phyloP scores from a whole-genome alignment of 108 stramenopile genomes.

The Nitzschia sp. region DNA sequence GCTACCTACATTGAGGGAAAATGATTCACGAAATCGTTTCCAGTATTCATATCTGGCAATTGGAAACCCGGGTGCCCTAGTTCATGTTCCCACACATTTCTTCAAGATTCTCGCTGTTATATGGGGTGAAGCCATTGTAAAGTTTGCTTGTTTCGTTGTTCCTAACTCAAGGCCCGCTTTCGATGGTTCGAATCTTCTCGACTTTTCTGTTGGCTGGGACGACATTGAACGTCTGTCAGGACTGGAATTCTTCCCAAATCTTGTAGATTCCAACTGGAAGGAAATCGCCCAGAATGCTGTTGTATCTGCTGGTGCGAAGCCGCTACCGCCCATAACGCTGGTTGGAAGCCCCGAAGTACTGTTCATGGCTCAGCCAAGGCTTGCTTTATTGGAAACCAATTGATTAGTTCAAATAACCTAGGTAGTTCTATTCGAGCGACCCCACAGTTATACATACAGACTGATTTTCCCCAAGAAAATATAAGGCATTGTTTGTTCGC shows the following conservation, averaged over 20 bases:
- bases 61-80: slow-evolving; percentile 51
- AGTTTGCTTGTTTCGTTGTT: slow-evolving; percentile 74
- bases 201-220: slow-evolving; percentile 60
- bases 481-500: slow-evolving; percentile 34
- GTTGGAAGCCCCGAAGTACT: too few species aligned
- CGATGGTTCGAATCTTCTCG: neutral
- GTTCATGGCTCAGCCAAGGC: too few species aligned
- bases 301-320: too few species aligned
- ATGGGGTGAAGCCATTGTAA: slow-evolving; percentile 9
- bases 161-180: slow-evolving; percentile 46
- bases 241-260: slow-evolving; percentile 65
- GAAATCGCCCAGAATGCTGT: too few species aligned
- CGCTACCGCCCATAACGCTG: too few species aligned
- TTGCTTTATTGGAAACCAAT: too few species aligned
- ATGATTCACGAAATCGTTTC: slow-evolving; percentile 45
- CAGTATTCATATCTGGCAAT: slow-evolving; percentile 29
- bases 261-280: neutral
- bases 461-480: too few species aligned
- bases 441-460: too few species aligned
- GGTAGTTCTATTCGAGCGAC: too few species aligned
- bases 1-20: slow-evolving; percentile 44
- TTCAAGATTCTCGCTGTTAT: slow-evolving; percentile 63
- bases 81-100: slow-evolving; percentile 82
- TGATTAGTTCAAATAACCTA: too few species aligned
- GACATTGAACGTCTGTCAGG: slow-evolving; percentile 74